phyloP scores from a whole-genome alignment of 371 early-diverging fungal genomes.

The Apophysomyces trapeziformis region DNA sequence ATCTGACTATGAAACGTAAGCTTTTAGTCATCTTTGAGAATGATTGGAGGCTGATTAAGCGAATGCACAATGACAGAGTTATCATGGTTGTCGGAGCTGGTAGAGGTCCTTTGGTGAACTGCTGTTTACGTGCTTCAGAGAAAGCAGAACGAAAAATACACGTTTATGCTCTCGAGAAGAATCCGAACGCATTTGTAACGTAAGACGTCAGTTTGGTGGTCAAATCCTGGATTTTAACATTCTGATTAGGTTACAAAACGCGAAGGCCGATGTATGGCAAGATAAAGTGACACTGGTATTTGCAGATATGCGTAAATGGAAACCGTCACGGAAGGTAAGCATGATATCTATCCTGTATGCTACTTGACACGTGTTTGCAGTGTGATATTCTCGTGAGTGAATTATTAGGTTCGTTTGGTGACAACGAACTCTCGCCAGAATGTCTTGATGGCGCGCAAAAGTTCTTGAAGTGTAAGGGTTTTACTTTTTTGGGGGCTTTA shows the following conservation, averaged over 20 bases:
- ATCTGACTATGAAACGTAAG: slow-evolving; percentile 48
- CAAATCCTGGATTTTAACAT: neutral
- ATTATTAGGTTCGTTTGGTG: slow-evolving; percentile 93
- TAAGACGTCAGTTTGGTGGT: slow-evolving; percentile 33
- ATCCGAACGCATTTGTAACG: slow-evolving; percentile 92
- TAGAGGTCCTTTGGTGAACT: slow-evolving; percentile 82
- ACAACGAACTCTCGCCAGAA: slow-evolving; percentile 97
- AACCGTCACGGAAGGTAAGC: slow-evolving; percentile 68
- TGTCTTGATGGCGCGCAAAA: slow-evolving; percentile 93
- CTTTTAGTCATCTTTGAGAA: neutral
- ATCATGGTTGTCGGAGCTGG: slow-evolving; percentile 90
- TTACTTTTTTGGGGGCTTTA: neutral
- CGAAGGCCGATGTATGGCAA: slow-evolving; percentile 79
- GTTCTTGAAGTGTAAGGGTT: slow-evolving; percentile 69
- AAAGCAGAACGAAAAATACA: slow-evolving; percentile 65
- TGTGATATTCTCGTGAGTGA: slow-evolving; percentile 93
- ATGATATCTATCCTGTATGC: neutral
- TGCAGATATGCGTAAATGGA: slow-evolving; percentile 91
- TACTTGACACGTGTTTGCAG: slow-evolving; percentile 26
- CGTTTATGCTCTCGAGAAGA: slow-evolving; percentile 93
- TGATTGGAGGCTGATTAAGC: slow-evolving; percentile 51
- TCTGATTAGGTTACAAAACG: slow-evolving; percentile 68
- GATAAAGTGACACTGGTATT: slow-evolving; percentile 81
- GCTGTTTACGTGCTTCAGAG: slow-evolving; percentile 81
- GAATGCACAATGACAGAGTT: slow-evolving; percentile 57